A percentile compares a stretch with the other conserved stretches of the same genome.
Evolutionary conservation across 2,329 filamentous ascomycete genomes (phyloP).

Genomic region (Acephala macrosclerotiorum): DNA sequence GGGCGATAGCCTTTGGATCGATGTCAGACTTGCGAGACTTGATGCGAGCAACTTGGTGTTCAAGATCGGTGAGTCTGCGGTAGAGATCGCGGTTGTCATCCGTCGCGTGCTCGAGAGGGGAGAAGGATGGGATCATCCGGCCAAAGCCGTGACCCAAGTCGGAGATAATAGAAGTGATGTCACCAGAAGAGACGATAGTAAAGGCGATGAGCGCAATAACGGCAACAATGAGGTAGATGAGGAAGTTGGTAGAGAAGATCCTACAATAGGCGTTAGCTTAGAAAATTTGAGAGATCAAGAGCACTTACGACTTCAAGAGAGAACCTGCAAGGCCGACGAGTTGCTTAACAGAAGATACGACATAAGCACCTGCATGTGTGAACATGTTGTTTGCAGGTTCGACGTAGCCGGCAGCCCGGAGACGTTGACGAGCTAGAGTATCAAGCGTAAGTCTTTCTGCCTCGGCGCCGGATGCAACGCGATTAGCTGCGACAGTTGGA

Average conservation of each 20-base stretch:
- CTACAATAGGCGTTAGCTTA: constrained; percentile 1
- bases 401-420: neutral
- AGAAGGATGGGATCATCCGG: constrained; percentile 36
- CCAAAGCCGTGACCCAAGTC: constrained; percentile 30
- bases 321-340: neutral
- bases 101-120: constrained; percentile 32
- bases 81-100: constrained; percentile 35
- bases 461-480: neutral
- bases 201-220: neutral
- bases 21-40: constrained; percentile 23
- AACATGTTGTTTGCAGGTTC: neutral
- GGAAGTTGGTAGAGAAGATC: neutral
- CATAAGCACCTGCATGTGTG: neutral
- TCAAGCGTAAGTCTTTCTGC: constrained; percentile 9
- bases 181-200: neutral
- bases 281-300: neutral
- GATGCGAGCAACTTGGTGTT: constrained; percentile 35
- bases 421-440: constrained; percentile 7
- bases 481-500: neutral
- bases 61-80: constrained; percentile 32
- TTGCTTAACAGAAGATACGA: neutral
- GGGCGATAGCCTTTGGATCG: constrained; percentile 44
- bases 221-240: neutral
- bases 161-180: constrained; percentile 18
- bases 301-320: constrained; percentile 1